Conservation (phyloP, 106 monocot species). For the Amphibolis antarctica region DNA sequence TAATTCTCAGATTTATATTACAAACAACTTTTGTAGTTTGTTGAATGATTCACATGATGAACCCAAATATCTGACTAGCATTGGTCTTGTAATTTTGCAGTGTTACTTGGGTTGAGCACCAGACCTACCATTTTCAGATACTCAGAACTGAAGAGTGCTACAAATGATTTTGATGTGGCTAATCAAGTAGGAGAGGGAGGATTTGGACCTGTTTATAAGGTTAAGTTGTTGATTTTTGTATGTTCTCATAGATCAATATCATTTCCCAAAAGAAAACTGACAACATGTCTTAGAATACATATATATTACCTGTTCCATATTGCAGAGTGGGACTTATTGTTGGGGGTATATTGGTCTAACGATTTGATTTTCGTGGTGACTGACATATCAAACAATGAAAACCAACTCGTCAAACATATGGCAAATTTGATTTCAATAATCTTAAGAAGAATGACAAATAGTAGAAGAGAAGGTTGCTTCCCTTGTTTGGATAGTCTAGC, state of each 20-base stretch:
- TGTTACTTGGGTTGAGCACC: constrained; percentile 2
- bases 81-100: background rate
- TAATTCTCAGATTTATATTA: background rate
- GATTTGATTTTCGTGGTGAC: too few species aligned
- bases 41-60: background rate
- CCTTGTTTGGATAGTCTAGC: too few species aligned
- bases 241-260: background rate
- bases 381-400: too few species aligned
- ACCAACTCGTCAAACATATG: too few species aligned
- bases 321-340: too few species aligned
- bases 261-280: too few species aligned
- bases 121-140: constrained; percentile 12
- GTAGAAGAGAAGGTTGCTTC: too few species aligned
- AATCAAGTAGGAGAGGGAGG: constrained; percentile 19
- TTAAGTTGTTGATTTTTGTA: background rate
- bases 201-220: constrained; percentile 25
- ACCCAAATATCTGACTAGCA: background rate
- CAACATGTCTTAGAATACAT: background rate
- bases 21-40: too few species aligned
- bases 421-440: too few species aligned
- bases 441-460: too few species aligned
- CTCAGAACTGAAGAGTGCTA: constrained; percentile 13
- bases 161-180: constrained; percentile 6
- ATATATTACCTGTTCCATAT: too few species aligned
- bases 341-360: too few species aligned